These are phyloP conservation scores for Fusarium dlaminii DNA, from an alignment of 2,329 filamentous ascomycete species.

Conservation along the genomic window DNA sequence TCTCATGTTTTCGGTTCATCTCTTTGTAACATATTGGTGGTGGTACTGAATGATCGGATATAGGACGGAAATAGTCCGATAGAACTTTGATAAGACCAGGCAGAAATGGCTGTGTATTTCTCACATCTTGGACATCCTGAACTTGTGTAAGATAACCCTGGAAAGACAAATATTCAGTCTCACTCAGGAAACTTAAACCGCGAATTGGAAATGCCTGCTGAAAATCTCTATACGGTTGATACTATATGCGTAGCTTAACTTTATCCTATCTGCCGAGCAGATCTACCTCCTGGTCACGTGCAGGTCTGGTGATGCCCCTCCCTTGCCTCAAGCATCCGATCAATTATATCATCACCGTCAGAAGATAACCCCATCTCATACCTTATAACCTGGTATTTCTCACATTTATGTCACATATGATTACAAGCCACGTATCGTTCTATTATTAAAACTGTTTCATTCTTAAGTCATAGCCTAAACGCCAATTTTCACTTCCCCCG, in stretches of 20 bases:
- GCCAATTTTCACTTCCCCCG: neutral
- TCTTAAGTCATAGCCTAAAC: neutral
- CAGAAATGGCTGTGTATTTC: neutral
- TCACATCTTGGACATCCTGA: fast-evolving
- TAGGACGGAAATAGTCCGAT: fast-evolving
- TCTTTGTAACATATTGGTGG: neutral
- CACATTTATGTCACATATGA: fast-evolving
- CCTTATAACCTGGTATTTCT: too few relatives aligned
- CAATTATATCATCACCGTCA: neutral
- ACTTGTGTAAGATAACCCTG: fast-evolving
- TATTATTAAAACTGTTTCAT: neutral
- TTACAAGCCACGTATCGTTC: fast-evolving
- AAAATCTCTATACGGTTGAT: fast-evolving
- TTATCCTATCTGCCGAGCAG: neutral
- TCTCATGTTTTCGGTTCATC: neutral
- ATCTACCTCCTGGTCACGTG: neutral
- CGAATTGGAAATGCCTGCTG: fast-evolving
- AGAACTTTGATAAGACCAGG: neutral
- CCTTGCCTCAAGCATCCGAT: neutral
- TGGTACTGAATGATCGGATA: too few relatives aligned
- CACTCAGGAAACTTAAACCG: fast-evolving
- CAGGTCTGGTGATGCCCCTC: neutral
- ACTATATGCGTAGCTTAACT: fast-evolving
- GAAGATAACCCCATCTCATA: neutral
- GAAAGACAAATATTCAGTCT: fast-evolving